Conservation (phyloP, 179 eudicot species). For the Beta macrorhiza region DNA sequence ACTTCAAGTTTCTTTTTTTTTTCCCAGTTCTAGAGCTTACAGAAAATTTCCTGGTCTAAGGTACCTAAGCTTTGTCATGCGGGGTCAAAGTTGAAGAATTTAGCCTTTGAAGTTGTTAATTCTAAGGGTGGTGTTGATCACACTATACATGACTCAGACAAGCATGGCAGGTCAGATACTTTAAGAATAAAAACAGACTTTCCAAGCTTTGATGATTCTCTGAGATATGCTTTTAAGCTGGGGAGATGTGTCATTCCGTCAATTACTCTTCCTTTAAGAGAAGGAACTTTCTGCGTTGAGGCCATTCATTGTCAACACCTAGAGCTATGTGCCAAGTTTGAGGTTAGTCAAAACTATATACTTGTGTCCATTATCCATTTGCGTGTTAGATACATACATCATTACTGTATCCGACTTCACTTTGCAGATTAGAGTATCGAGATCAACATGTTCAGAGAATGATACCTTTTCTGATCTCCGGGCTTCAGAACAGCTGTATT, state of each 20-base stretch:
- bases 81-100: constrained; percentile 47
- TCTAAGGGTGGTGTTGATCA: constrained; percentile 52
- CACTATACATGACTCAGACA: constrained; percentile 44
- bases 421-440: constrained; percentile 40
- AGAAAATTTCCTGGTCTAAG: constrained; percentile 30
- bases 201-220: constrained; percentile 33
- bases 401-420: neutral
- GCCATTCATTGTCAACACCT: constrained; percentile 53
- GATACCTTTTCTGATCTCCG: constrained; percentile 14
- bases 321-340: constrained; percentile 42
- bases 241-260: constrained; percentile 56
- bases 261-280: constrained; percentile 46
- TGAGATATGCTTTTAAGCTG: constrained; percentile 40
- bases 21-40: neutral
- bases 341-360: constrained; percentile 37
- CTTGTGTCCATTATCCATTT: neutral
- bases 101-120: constrained; percentile 50
- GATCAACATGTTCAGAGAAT: neutral
- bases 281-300: constrained; percentile 42
- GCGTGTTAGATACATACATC: neutral
- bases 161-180: constrained; percentile 40
- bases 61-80: constrained; percentile 45
- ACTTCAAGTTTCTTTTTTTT: neutral
- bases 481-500: constrained; percentile 28
- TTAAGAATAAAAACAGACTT: constrained; percentile 38